Conservation (phyloP, 176 grass and related monocot species). For the Eragrostis curvula region DNA sequence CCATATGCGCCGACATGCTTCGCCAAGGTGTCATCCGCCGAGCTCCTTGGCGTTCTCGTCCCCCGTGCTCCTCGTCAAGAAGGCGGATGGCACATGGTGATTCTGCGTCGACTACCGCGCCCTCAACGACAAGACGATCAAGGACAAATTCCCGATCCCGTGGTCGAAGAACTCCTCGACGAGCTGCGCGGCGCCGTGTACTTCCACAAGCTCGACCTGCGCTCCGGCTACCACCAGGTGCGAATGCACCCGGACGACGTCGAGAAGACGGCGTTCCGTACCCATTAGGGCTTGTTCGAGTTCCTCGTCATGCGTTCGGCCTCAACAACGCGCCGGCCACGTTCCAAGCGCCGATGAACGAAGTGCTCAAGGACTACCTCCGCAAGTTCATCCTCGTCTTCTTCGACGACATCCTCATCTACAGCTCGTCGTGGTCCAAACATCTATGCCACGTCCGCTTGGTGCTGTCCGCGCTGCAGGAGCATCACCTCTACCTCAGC, state of each 20-base stretch:
- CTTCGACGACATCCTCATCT: not conserved
- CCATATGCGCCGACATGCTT: not conserved
- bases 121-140: not conserved
- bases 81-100: not conserved
- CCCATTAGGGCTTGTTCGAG: not conserved
- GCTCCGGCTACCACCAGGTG: not conserved
- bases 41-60: not conserved
- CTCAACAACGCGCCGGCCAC: not conserved
- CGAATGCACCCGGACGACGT: not conserved
- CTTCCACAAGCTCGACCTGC: not conserved
- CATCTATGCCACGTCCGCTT: not conserved
- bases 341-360: not conserved
- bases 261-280: not conserved
- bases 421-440: not conserved
- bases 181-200: not conserved
- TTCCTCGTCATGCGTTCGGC: not conserved
- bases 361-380: not conserved
- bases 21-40: not conserved
- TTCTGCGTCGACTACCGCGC: not conserved
- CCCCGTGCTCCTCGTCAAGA: not conserved
- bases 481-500: not conserved
- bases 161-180: not conserved
- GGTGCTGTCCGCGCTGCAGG: accelerated
- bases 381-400: not conserved
- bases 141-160: not conserved